phyloP scores from a whole-genome alignment of 768 basidiomycete species.

The Suillus americanus region DNA sequence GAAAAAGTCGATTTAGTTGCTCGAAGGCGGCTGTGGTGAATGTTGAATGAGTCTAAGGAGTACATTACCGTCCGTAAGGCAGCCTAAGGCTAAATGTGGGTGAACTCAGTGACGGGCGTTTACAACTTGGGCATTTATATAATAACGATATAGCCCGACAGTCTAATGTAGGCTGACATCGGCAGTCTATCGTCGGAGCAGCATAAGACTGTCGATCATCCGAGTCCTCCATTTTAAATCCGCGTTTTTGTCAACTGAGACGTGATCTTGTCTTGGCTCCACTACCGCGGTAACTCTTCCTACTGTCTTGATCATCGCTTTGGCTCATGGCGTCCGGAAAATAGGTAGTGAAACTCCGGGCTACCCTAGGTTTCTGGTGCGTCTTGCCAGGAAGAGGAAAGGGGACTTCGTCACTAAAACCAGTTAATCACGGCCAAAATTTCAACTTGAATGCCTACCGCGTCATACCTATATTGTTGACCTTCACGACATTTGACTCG shows the following conservation, averaged over 20 bases:
- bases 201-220: constrained; percentile 3
- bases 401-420: neutral
- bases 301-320: neutral
- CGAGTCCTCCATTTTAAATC: constrained; percentile 1
- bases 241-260: constrained; percentile 2
- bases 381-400: neutral
- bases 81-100: neutral
- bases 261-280: constrained; percentile 3
- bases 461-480: neutral
- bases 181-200: neutral
- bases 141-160: neutral
- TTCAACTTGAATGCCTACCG: neutral
- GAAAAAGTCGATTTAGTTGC: neutral
- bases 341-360: neutral
- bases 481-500: neutral
- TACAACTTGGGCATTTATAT: neutral
- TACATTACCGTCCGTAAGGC: neutral
- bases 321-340: neutral
- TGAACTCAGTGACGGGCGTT: neutral
- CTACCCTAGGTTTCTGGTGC: neutral
- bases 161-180: neutral
- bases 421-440: neutral
- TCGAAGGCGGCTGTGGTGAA: neutral
- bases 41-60: neutral
- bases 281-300: neutral